These are phyloP conservation scores for Yamadazyma sp. DNA, from an alignment of 805 yeast species.

Conservation along the genomic window DNA sequence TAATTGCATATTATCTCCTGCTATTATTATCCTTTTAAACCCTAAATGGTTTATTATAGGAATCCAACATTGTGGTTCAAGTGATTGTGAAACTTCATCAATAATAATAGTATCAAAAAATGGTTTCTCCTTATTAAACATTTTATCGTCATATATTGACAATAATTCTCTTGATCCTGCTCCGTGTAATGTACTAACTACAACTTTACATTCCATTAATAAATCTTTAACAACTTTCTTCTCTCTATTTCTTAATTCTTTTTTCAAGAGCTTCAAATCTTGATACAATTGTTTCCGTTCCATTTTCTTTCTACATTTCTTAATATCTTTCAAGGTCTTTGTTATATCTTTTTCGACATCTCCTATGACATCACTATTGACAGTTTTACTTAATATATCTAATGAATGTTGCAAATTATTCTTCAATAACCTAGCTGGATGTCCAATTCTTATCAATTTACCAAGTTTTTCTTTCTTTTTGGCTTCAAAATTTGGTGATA, in stretches of 20 bases:
- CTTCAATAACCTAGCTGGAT: slow-evolving; percentile 80
- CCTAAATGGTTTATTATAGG: slow-evolving; percentile 70
- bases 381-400: slow-evolving; percentile 62
- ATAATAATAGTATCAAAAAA: slow-evolving; percentile 79
- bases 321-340: slow-evolving; percentile 50
- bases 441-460: slow-evolving; percentile 77
- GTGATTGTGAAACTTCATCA: slow-evolving; percentile 92
- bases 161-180: slow-evolving; percentile 70
- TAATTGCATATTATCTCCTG: slow-evolving; percentile 90
- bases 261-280: slow-evolving; percentile 64
- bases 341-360: slow-evolving; percentile 75
- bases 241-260: slow-evolving; percentile 69
- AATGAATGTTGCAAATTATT: slow-evolving; percentile 67
- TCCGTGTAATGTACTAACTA: slow-evolving; percentile 85
- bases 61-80: slow-evolving; percentile 97
- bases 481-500: slow-evolving; percentile 35
- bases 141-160: slow-evolving; percentile 42
- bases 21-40: slow-evolving; percentile 61
- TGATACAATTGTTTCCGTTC: slow-evolving; percentile 68
- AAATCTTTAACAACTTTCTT: slow-evolving; percentile 57
- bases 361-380: slow-evolving; percentile 46
- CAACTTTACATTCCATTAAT: slow-evolving; percentile 59
- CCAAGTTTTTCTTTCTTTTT: slow-evolving; percentile 16
- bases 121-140: slow-evolving; percentile 21
- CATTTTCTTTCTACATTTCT: slow-evolving; percentile 57